These are phyloP conservation scores for Selaginella moellendorffii DNA, from an alignment of 75 land plant genomes.

Conservation along the genomic window DNA sequence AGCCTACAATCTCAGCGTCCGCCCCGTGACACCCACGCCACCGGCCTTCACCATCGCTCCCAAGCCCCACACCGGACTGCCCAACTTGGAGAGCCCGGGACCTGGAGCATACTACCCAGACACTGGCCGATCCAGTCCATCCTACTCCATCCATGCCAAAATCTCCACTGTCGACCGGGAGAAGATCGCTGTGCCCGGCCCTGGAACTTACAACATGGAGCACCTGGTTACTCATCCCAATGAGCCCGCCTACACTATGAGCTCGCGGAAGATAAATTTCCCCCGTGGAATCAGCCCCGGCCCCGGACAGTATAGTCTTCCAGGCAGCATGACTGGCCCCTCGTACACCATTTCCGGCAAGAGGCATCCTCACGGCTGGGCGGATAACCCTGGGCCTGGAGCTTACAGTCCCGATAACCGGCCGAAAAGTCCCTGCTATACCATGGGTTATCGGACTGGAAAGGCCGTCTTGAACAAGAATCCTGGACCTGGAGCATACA, in stretches of 20 bases:
- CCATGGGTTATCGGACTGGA: background rate
- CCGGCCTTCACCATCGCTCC: conserved; percentile 14
- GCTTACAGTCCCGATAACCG: conserved; percentile 5
- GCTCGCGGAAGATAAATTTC: background rate
- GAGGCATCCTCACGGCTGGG: background rate
- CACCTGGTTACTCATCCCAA: background rate
- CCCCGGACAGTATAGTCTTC: background rate
- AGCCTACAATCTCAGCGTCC: conserved; percentile 11
- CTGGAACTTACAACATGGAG: conserved; percentile 10
- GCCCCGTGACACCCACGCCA: conserved; percentile 14
- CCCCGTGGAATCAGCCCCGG: conserved; percentile 11
- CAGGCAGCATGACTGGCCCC: background rate
- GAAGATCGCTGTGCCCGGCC: background rate
- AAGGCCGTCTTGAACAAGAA: background rate
- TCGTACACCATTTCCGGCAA: conserved; percentile 3
- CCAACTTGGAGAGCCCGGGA: background rate
- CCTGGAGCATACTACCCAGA: background rate
- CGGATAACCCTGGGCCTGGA: conserved; percentile 12
- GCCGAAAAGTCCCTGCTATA: conserved; percentile 8
- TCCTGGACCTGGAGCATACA: conserved; percentile 14
- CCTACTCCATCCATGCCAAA: background rate
- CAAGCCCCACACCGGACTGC: background rate
- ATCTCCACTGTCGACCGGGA: background rate
- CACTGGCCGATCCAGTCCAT: background rate
- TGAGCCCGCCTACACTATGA: conserved; percentile 12